Evolutionary conservation across 2,329 filamentous ascomycete species (phyloP).

Genomic region (Aspergillus jensenii): DNA sequence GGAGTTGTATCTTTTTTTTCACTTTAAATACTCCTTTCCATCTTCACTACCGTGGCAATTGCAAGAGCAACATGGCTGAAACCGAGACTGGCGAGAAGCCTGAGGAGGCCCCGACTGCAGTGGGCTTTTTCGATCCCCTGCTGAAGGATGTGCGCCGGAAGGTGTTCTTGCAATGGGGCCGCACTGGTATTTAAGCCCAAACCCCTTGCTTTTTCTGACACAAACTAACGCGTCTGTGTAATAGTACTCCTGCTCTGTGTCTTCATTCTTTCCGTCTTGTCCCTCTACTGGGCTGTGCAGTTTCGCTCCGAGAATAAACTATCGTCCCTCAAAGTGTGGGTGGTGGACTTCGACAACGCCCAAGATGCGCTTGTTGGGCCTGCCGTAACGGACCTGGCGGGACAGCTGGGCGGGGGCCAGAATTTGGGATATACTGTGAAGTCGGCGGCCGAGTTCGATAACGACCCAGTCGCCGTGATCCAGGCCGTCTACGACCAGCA

Average conservation of each 20-base stretch:
- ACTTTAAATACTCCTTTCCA: not conserved
- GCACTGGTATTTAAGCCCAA: constrained; percentile 20
- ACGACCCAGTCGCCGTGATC: constrained; percentile 57
- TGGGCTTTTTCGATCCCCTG: constrained; percentile 30
- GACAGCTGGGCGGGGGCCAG: not conserved
- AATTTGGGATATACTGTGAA: constrained; percentile 53
- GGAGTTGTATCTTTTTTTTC: not conserved
- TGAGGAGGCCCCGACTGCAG: constrained; percentile 9
- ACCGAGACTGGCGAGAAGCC: constrained; percentile 11
- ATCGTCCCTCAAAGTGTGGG: constrained; percentile 52
- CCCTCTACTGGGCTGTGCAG: constrained; percentile 62
- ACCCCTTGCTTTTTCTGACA: not conserved
- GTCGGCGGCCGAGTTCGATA: constrained; percentile 52
- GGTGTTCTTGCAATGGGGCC: constrained; percentile 24
- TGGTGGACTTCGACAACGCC: constrained; percentile 64
- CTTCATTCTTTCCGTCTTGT: constrained; percentile 58
- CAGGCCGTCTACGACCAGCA: constrained; percentile 60
- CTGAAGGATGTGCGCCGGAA: constrained; percentile 21
- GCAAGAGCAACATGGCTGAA: not conserved
- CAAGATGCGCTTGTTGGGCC: constrained; percentile 58
- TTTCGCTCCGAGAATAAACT: constrained; percentile 52
- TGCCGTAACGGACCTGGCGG: constrained; percentile 47
- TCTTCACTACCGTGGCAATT: not conserved
- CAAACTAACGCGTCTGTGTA: not conserved
- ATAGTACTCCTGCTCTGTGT: constrained; percentile 47